A percentile compares a stretch with the other conserved stretches of the same genome.
These are phyloP conservation scores for Haemoproteus tartakovskyi DNA, from an alignment of 169 alveolate species.

Conservation along the genomic window DNA sequence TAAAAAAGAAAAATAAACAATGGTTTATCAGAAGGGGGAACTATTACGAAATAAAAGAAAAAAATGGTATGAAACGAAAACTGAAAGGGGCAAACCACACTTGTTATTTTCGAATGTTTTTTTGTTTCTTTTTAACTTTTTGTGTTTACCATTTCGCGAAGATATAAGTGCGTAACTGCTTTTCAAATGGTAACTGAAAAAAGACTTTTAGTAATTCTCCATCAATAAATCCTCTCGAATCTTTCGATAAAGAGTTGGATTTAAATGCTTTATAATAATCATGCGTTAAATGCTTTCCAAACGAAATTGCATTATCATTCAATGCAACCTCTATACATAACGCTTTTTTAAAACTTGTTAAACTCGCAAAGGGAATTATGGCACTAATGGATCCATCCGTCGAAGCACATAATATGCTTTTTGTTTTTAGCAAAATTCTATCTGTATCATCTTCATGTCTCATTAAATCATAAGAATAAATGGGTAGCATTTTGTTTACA, in stretches of 20 bases:
- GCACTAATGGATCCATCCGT: constrained; percentile 52
- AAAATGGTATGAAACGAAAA: too few species aligned
- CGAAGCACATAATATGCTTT: constrained; percentile 39
- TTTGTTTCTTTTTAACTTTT: too few species aligned
- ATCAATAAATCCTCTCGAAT: constrained; percentile 31
- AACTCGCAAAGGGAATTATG: constrained; percentile 31
- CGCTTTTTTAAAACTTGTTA: constrained; percentile 25
- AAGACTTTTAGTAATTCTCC: constrained; percentile 43
- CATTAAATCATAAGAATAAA: constrained; percentile 3
- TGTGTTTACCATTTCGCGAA: constrained; percentile 38
- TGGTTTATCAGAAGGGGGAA: too few species aligned
- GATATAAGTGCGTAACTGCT: constrained; percentile 21
- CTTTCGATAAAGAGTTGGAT: constrained; percentile 6
- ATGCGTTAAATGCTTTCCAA: constrained; percentile 35
- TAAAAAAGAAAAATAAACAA: too few species aligned
- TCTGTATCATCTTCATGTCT: constrained; percentile 12
- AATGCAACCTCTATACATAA: constrained; percentile 42
- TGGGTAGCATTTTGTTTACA: constrained; percentile 30
- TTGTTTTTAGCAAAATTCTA: constrained; percentile 12
- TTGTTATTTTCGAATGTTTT: too few species aligned
- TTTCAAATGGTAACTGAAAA: constrained; percentile 40
- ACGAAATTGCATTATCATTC: constrained; percentile 20
- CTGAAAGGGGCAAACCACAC: too few species aligned
- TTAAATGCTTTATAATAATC: constrained; percentile 17
- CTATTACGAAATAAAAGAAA: too few species aligned